Evolutionary conservation across 106 monocot genomes (phyloP).

Genomic region (Dendrobium huoshanense): DNA sequence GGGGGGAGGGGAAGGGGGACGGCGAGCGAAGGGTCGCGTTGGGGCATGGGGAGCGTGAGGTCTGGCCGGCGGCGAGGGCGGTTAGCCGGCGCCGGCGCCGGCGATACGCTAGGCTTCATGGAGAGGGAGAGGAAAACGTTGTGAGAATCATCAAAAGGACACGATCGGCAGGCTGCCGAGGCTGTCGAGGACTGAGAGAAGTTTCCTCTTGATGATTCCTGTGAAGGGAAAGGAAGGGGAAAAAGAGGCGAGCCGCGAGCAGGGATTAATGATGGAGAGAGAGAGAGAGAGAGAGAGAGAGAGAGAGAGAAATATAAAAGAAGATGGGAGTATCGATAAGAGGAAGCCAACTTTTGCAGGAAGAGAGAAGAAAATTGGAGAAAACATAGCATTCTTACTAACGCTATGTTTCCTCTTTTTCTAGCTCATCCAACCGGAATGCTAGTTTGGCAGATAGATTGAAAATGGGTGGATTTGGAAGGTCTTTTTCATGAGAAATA

Average conservation of each 20-base stretch:
- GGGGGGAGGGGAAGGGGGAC: conserved; percentile 19
- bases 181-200: background rate
- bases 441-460: too few species aligned
- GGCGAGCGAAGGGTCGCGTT: conserved; percentile 38
- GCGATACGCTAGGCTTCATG: conserved; percentile 1
- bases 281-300: background rate
- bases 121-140: background rate
- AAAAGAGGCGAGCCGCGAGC: background rate
- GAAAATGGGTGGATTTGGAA: too few species aligned
- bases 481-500: too few species aligned
- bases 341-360: background rate
- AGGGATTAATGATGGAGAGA: background rate
- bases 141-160: background rate
- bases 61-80: conserved; percentile 1
- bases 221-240: background rate
- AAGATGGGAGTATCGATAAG: too few species aligned
- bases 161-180: background rate
- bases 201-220: background rate
- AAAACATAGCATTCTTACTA: too few species aligned
- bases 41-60: conserved; percentile 44
- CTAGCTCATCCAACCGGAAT: too few species aligned
- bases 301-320: background rate
- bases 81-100: background rate
- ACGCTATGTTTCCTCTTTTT: too few species aligned
- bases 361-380: background rate